Conservation (phyloP, 2,329 filamentous ascomycete species). For the Aspergillus fijiensis region DNA sequence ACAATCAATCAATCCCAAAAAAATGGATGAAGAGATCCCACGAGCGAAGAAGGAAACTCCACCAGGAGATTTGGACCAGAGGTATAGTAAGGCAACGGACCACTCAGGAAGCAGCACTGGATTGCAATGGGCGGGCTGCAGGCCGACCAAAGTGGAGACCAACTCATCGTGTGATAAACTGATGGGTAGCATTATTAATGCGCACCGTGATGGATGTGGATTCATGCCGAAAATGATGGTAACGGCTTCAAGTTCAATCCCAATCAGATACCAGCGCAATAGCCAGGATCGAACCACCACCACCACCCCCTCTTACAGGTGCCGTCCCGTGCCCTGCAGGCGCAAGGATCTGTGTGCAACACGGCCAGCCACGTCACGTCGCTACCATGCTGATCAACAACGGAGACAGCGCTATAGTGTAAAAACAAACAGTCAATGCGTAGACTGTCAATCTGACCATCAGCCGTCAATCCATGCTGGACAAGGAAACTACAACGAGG, state of each 20-base stretch:
- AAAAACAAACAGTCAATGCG: too few relatives aligned
- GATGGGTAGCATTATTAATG: not conserved
- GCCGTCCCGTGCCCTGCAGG: not conserved
- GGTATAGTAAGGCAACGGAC: not conserved
- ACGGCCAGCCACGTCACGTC: constrained; percentile 3
- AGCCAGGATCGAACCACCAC: constrained; percentile 2
- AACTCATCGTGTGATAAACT: not conserved
- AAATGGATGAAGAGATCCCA: not conserved
- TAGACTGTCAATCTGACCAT: not conserved
- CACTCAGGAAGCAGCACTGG: not conserved
- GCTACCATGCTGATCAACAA: not conserved
- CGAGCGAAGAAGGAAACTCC: not conserved
- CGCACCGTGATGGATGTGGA: not conserved
- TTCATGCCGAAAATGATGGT: not conserved
- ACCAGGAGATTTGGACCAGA: not conserved
- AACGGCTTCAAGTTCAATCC: not conserved
- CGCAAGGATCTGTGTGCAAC: not conserved
- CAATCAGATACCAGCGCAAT: not conserved
- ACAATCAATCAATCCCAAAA: not conserved
- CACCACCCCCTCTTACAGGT: not conserved
- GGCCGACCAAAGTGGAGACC: not conserved
- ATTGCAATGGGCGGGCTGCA: not conserved
- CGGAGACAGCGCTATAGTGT: not conserved
- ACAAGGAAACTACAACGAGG: constrained; percentile 19
- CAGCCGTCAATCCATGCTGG: constrained; percentile 16